Conservation (phyloP, 805 yeast genomes). For the Candida coleopterorum region DNA sequence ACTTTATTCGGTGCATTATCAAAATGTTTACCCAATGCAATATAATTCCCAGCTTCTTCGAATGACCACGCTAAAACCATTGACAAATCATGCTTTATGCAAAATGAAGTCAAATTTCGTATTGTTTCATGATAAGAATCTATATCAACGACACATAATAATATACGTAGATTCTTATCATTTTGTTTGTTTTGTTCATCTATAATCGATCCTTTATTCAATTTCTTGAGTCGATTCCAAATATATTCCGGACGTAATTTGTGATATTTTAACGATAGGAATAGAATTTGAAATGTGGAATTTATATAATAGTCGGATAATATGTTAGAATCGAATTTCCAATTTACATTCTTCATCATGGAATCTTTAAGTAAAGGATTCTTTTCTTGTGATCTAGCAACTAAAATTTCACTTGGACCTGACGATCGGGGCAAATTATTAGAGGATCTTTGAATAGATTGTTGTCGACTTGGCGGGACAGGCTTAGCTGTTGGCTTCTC, state of each 20-base stretch:
- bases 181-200: constrained; percentile 24
- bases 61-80: constrained; percentile 51
- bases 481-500: constrained; percentile 11
- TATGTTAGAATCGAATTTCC: constrained; percentile 53
- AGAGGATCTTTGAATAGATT: not conserved
- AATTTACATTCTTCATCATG: constrained; percentile 45
- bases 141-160: constrained; percentile 63
- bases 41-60: constrained; percentile 43
- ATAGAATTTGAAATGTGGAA: constrained; percentile 51
- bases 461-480: constrained; percentile 10
- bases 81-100: constrained; percentile 46
- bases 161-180: constrained; percentile 45
- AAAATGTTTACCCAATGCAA: constrained; percentile 33
- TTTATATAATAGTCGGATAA: constrained; percentile 59
- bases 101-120: constrained; percentile 43
- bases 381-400: constrained; percentile 64
- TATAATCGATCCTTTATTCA: constrained; percentile 29
- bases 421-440: constrained; percentile 1
- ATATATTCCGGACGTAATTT: constrained; percentile 74
- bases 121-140: constrained; percentile 49
- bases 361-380: constrained; percentile 59
- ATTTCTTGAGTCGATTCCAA: constrained; percentile 46
- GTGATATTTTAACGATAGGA: constrained; percentile 66
- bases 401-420: constrained; percentile 35
- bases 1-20: constrained; percentile 28